Base-by-base conservation (phyloP, 2,329 filamentous ascomycete species). In the Botrytis fragariae region DNA sequence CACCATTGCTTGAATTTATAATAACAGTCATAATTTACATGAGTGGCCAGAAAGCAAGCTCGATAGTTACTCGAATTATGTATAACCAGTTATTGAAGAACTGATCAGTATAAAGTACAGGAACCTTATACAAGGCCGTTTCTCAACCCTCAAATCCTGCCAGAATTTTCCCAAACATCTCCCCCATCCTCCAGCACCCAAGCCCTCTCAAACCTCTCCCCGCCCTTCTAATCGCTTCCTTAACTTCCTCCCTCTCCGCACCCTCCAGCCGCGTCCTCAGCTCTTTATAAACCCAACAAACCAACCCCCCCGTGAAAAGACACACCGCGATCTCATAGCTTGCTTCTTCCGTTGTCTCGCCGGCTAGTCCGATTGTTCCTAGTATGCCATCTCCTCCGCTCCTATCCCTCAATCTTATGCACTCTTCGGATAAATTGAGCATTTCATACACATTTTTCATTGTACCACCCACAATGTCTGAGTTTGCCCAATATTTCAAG, bases 201-300 rank as follows among this genome's bases (percentile, higher is more conserved):
- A 80, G 78, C 25, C 74, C 70, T 29, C 72, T 75, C 61, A 80
- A 73, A 20, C 76, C 79, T 39, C 42, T 44, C 25, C 75, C 78
- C 22, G 79, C 78, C 48, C 73, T 76, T 20, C 75, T 68, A 29
- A 80, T 76, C 45, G 76, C 72, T 3, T 74, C 72, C 25, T 77
- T 63, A 57, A 76, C 76, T 62, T 75, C 67, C 37, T 74, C 75
- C 35, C 57, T 75, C 39, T 63, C 74, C 8, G 14, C 37, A 10
- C 44, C 42, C 9, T n/a, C 60, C 29, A 69, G 51, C 32, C 72
- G 73, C 4, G 44, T 64, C 48, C 74, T 75, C 62, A 80, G 63
- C 65, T 78, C 77, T 22, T 76, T 78, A 73, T 77, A 80, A 8
- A 77, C 78, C 79, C 78, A 80, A 57, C 79, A 80, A 0, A 80